phyloP scores from a whole-genome alignment of 2,329 filamentous ascomycete genomes.

The Calonectria fujianensis region DNA sequence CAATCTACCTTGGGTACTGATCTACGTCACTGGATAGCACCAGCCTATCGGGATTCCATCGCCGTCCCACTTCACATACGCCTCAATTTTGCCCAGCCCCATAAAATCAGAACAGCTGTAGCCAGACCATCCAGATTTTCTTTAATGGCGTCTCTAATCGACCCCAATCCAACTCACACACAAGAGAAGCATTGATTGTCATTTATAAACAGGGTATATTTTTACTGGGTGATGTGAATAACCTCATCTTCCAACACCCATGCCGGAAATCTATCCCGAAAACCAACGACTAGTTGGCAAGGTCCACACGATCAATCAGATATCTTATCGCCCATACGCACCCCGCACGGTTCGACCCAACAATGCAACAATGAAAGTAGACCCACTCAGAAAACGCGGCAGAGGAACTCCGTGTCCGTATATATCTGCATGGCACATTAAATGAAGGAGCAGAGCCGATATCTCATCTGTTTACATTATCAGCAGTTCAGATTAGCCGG shows the following conservation, averaged over 20 bases:
- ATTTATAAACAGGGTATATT: neutral
- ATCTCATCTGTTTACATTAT: neutral
- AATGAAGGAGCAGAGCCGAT: neutral
- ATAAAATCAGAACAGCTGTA: neutral
- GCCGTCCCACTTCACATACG: slow-evolving; percentile 3
- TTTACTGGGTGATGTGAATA: neutral
- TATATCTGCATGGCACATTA: neutral
- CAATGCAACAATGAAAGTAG: neutral
- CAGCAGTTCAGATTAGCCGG: neutral
- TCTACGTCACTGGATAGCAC: neutral
- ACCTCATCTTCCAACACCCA: neutral
- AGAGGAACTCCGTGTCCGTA: slow-evolving; percentile 28
- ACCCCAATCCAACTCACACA: neutral
- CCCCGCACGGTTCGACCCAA: neutral
- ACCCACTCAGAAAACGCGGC: slow-evolving; percentile 10
- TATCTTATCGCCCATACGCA: neutral
- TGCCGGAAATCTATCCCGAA: neutral
- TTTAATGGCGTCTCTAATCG: no score
- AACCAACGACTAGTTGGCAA: neutral
- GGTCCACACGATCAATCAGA: neutral
- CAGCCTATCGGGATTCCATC: neutral
- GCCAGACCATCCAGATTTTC: neutral
- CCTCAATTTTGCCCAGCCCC: neutral
- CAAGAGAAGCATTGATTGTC: neutral
- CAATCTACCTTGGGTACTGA: neutral